Conservation (phyloP, 441 rosid genomes). For the Omphalea diandra region DNA sequence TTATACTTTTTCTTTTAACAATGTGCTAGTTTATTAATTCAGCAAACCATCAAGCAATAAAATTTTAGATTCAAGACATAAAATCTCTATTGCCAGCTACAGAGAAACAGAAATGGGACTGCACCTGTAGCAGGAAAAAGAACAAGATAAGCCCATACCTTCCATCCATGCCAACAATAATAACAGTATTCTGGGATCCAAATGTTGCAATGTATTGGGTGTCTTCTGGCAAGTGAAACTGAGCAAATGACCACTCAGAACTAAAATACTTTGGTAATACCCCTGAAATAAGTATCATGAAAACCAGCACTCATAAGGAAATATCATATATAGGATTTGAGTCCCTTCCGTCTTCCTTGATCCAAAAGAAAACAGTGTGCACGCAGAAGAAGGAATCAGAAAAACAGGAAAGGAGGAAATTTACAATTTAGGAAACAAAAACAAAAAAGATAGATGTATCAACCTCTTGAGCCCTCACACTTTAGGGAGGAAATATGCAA, state of each 20-base stretch:
- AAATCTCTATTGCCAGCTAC: background rate
- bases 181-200: conserved; percentile 71
- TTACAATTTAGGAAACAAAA: background rate
- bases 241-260: conserved; percentile 97
- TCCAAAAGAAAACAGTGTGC: background rate
- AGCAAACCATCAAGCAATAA: background rate
- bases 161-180: conserved; percentile 81
- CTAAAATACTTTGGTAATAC: conserved; percentile 88
- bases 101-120: conserved; percentile 4
- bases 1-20: background rate
- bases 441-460: background rate
- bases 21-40: background rate
- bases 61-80: background rate
- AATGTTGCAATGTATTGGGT: conserved; percentile 77
- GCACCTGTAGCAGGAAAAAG: conserved; percentile 5
- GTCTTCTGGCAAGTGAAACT: conserved; percentile 75
- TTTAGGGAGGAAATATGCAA: background rate
- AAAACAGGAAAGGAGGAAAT: background rate
- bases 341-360: background rate
- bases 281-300: conserved; percentile 45
- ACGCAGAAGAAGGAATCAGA: background rate
- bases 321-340: background rate
- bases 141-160: conserved; percentile 48
- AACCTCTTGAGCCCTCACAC: background rate
- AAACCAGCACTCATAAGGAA: background rate